phyloP scores from a whole-genome alignment of 768 basidiomycete genomes.

The Naematelia encephala region DNA sequence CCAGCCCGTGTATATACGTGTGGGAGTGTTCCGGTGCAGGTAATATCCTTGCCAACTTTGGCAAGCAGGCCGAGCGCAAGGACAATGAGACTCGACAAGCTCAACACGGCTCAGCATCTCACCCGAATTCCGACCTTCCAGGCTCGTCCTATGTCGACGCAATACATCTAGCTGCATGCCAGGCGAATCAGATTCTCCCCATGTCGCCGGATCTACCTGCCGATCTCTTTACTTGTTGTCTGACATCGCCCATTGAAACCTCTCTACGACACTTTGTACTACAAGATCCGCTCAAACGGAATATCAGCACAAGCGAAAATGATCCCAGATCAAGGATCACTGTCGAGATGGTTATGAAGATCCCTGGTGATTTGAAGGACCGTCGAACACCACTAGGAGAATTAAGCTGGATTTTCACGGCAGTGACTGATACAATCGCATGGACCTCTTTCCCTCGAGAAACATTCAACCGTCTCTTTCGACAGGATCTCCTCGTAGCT shows the following conservation, averaged over 20 bases:
- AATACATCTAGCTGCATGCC: constrained; percentile 92
- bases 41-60: constrained; percentile 85
- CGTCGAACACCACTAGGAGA: constrained; percentile 93
- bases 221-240: constrained; percentile 93
- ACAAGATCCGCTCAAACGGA: constrained; percentile 65
- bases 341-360: constrained; percentile 88
- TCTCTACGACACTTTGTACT: constrained; percentile 85
- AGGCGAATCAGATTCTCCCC: constrained; percentile 83
- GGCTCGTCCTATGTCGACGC: constrained; percentile 62
- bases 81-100: constrained; percentile 47
- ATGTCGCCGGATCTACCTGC: constrained; percentile 95
- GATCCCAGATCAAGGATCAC: constrained; percentile 48
- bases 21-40: constrained; percentile 99
- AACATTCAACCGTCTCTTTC: constrained; percentile 86
- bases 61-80: constrained; percentile 53
- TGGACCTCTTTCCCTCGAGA: constrained; percentile 97
- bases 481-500: constrained; percentile 92
- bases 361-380: constrained; percentile 96
- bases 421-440: constrained; percentile 97
- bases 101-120: constrained; percentile 7
- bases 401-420: constrained; percentile 99
- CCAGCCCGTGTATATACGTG: constrained; percentile 87
- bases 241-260: constrained; percentile 97
- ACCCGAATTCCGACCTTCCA: constrained; percentile 59
- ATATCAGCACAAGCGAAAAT: constrained; percentile 72